A percentile compares a stretch with the other conserved stretches of the same genome.
Evolutionary conservation across 1,284 basidiomycete genomes (phyloP).

Genomic region (Xerocomus amazonicus): DNA sequence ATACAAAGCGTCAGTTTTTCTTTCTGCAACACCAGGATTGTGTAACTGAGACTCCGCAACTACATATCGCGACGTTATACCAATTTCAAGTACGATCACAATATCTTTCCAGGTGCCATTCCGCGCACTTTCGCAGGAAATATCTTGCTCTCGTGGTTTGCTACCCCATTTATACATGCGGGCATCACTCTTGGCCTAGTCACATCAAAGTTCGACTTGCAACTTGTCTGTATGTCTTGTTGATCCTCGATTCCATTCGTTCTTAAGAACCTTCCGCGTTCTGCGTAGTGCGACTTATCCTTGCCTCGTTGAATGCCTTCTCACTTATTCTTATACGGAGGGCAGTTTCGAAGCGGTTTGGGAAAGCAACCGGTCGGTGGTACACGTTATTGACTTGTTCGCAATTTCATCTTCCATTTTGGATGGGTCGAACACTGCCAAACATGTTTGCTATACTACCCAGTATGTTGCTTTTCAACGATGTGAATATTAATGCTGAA

Average conservation of each 20-base stretch:
- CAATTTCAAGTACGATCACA: slow-evolving; percentile 82
- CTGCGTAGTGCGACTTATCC: slow-evolving; percentile 65
- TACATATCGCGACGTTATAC: no score
- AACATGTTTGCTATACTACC: slow-evolving; percentile 90
- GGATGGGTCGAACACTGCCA: slow-evolving; percentile 88
- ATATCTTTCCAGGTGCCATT: slow-evolving; percentile 85
- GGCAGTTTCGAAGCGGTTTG: slow-evolving; percentile 62
- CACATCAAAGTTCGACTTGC: slow-evolving; percentile 55
- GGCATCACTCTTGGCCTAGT: slow-evolving; percentile 42
- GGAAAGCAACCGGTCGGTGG: slow-evolving; percentile 51
- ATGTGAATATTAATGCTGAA: slow-evolving; percentile 2
- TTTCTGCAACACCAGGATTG: no score
- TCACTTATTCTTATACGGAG: slow-evolving; percentile 64
- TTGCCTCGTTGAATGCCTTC: slow-evolving; percentile 67
- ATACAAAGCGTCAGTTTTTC: slow-evolving; percentile 49
- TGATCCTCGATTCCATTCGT: not conserved
- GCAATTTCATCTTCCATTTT: slow-evolving; percentile 93
- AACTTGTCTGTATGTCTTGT: slow-evolving; percentile 52
- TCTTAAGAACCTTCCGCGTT: not conserved
- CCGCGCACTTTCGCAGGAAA: slow-evolving; percentile 86
- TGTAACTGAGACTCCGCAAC: no score
- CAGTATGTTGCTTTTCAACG: slow-evolving; percentile 44
- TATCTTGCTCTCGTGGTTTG: slow-evolving; percentile 54
- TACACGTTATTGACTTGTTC: slow-evolving; percentile 70
- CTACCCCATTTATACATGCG: slow-evolving; percentile 44